A percentile compares a stretch with the other conserved stretches of the same genome.
phyloP scores from a whole-genome alignment of 2,329 filamentous ascomycete genomes.

The Truncatella angustata region DNA sequence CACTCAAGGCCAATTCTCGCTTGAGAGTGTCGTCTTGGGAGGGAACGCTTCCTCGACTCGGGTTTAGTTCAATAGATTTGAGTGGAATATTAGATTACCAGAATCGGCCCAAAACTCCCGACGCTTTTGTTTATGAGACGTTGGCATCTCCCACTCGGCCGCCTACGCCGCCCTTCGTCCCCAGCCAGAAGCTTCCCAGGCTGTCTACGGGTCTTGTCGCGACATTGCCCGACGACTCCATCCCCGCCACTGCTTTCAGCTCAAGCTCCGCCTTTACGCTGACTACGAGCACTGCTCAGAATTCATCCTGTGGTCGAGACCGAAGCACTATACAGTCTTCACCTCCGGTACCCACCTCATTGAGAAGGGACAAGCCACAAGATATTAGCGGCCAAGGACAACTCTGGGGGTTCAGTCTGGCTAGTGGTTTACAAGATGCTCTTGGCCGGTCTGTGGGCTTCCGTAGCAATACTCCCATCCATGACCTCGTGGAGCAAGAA shows the following conservation, averaged over 20 bases:
- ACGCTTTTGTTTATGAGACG: not conserved
- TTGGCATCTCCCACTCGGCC: not conserved
- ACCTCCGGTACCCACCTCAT: not conserved
- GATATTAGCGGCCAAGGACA: too few relatives aligned
- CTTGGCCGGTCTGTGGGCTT: too few relatives aligned
- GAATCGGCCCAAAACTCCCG: not conserved
- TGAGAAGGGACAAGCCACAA: not conserved
- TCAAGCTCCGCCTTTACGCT: not conserved
- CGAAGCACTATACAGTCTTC: not conserved
- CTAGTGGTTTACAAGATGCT: not conserved
- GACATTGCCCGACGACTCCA: not conserved
- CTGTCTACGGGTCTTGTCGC: not conserved
- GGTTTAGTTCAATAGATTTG: not conserved
- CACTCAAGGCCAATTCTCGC: not conserved
- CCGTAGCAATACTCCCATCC: too few relatives aligned
- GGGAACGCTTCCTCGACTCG: not conserved
- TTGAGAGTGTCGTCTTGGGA: not conserved
- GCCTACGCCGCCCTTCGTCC: not conserved
- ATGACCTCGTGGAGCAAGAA: too few relatives aligned
- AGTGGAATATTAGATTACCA: not conserved
- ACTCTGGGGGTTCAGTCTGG: not conserved
- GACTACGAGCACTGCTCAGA: not conserved
- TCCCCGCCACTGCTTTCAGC: not conserved
- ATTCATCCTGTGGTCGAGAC: not conserved
- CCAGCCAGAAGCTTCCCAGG: not conserved